Percentiles rank a stretch among this genome's conserved stretches.
Conservation (phyloP, 1,284 basidiomycete species). For the Papiliotrema fonsecae region DNA sequence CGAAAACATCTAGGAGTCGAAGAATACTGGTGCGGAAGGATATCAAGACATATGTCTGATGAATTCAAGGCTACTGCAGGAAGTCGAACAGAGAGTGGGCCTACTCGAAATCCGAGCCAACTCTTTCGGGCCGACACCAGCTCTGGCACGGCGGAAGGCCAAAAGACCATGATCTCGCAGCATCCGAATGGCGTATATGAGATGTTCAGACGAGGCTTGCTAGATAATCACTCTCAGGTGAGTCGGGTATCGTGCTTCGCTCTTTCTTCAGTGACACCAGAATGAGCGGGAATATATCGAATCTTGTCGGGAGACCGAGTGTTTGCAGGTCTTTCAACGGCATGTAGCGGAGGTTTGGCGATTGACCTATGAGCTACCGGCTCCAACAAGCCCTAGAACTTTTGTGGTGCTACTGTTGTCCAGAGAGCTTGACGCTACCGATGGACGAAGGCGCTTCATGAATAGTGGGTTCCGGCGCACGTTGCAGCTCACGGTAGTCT, state of each 20-base stretch:
- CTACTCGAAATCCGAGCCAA: too few species aligned
- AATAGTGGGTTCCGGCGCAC: slow-evolving; percentile 26
- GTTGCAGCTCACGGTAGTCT: slow-evolving; percentile 24
- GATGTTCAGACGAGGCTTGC: slow-evolving; percentile 37
- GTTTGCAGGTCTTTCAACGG: slow-evolving; percentile 38
- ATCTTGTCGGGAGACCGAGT: slow-evolving; percentile 36
- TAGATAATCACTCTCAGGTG: slow-evolving; percentile 41
- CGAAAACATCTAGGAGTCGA: slow-evolving; percentile 17
- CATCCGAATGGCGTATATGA: slow-evolving; percentile 34
- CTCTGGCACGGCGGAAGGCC: too few species aligned
- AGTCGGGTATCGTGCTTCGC: slow-evolving; percentile 4
- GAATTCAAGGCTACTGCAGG: not conserved
- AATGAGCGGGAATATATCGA: slow-evolving; percentile 44
- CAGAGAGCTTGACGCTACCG: slow-evolving; percentile 24
- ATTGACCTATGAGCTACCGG: slow-evolving; percentile 43
- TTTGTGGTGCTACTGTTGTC: slow-evolving; percentile 43
- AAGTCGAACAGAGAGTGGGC: too few species aligned
- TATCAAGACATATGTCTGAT: slow-evolving; percentile 10
- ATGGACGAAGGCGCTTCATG: slow-evolving; percentile 37
- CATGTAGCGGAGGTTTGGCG: slow-evolving; percentile 46
- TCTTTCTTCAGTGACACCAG: slow-evolving; percentile 4
- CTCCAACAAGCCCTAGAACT: slow-evolving; percentile 42
- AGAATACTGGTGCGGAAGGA: slow-evolving; percentile 28
- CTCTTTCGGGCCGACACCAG: too few species aligned
- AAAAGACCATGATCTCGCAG: too few species aligned